phyloP scores from a whole-genome alignment of 2,329 filamentous ascomycete species.

The Blumeriella jaapii region DNA sequence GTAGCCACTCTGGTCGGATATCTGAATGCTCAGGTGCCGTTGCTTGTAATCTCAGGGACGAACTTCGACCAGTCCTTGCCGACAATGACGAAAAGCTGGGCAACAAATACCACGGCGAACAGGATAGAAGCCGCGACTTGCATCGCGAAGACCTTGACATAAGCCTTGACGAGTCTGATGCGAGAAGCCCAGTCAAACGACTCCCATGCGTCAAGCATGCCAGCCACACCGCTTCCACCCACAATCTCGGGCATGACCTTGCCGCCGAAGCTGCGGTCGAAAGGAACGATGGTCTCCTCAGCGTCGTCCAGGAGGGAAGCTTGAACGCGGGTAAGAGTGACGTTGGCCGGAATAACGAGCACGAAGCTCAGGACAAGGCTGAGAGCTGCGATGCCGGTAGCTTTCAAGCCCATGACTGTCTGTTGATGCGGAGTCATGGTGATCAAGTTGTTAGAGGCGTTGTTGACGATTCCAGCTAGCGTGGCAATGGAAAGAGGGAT shows the following conservation, averaged over 20 bases:
- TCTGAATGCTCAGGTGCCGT: neutral
- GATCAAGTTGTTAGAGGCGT: conserved; percentile 12
- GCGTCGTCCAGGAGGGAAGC: conserved; percentile 75
- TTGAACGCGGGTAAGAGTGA: conserved; percentile 72
- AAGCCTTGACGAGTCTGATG: conserved; percentile 61
- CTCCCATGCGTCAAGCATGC: conserved; percentile 66
- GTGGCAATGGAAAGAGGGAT: conserved; percentile 37
- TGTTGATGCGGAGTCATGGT: conserved; percentile 27
- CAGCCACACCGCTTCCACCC: conserved; percentile 59
- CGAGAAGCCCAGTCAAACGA: conserved; percentile 65
- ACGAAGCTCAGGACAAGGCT: conserved; percentile 43
- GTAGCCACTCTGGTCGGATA: no score
- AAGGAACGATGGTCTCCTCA: conserved; percentile 75
- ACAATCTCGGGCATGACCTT: conserved; percentile 63
- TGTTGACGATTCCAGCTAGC: conserved; percentile 27
- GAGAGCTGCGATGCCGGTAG: conserved; percentile 33
- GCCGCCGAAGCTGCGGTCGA: conserved; percentile 77
- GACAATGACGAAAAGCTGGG: conserved; percentile 40
- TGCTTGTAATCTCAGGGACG: conserved; percentile 8
- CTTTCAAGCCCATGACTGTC: conserved; percentile 34
- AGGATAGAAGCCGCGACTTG: conserved; percentile 36
- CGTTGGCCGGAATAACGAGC: conserved; percentile 62
- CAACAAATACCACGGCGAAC: conserved; percentile 37
- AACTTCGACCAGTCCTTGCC: conserved; percentile 22
- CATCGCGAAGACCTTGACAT: conserved; percentile 57